phyloP scores from a whole-genome alignment of 441 rosid genomes.

The Mallotus japonicus region DNA sequence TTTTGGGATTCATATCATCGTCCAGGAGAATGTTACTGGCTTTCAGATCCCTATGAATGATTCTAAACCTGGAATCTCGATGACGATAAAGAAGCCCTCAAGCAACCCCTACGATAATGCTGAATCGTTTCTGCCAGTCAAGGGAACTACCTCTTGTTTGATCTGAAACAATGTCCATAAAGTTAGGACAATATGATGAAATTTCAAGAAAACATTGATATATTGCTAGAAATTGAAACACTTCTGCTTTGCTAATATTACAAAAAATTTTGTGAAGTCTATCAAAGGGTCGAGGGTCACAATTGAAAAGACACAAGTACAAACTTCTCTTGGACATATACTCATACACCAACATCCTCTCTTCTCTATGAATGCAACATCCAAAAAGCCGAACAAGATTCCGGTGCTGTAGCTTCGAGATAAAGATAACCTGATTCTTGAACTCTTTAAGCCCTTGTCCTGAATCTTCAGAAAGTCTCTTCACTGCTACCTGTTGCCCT shows the following conservation, averaged over 20 bases:
- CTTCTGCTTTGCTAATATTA: too few species aligned
- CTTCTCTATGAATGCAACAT: slow-evolving; percentile 45
- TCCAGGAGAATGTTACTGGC: slow-evolving; percentile 37
- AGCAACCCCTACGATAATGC: slow-evolving; percentile 64
- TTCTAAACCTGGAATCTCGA: slow-evolving; percentile 67
- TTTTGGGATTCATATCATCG: slow-evolving; percentile 31
- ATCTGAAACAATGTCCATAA: slow-evolving; percentile 27
- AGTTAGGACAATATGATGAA: slow-evolving; percentile 3
- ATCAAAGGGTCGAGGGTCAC: slow-evolving; percentile 6
- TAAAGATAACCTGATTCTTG: slow-evolving; percentile 43
- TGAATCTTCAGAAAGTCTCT: slow-evolving; percentile 22
- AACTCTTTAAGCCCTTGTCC: slow-evolving; percentile 23
- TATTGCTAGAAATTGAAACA: too few species aligned
- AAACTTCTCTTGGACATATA: slow-evolving; percentile 47
- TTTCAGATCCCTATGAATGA: slow-evolving; percentile 70
- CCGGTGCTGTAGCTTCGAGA: slow-evolving; percentile 49
- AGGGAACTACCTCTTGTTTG: slow-evolving; percentile 17
- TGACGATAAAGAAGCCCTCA: slow-evolving; percentile 82
- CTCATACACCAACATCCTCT: slow-evolving; percentile 46
- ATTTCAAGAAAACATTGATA: neutral
- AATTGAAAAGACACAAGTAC: slow-evolving; percentile 43
- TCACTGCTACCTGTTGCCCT: slow-evolving; percentile 22
- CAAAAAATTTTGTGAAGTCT: neutral
- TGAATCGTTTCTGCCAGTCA: slow-evolving; percentile 50
- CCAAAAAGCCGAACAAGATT: slow-evolving; percentile 50